These are phyloP conservation scores for Populus simonii DNA, from an alignment of 345 rosid genomes.

Conservation along the genomic window DNA sequence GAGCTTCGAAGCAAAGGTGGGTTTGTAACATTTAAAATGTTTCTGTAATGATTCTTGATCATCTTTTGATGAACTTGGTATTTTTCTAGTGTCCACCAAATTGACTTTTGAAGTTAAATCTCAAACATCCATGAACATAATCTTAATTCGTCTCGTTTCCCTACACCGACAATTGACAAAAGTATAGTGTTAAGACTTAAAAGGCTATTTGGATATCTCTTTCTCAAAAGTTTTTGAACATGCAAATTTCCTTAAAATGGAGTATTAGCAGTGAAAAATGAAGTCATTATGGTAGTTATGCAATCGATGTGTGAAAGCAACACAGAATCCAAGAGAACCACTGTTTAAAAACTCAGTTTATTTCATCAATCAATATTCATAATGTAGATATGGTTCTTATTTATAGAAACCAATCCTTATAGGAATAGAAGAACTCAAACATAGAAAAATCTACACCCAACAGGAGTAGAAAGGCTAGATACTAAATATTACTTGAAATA, in stretches of 20 bases:
- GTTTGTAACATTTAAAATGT: background rate
- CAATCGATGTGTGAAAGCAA: background rate
- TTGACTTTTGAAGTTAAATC: background rate
- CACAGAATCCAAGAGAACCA: background rate
- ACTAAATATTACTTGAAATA: background rate
- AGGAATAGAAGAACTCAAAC: background rate
- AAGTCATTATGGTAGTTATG: background rate
- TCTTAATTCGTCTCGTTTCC: background rate
- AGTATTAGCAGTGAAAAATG: background rate
- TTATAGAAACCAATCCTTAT: background rate
- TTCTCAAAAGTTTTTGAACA: background rate
- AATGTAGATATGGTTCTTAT: background rate
- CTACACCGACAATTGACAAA: background rate
- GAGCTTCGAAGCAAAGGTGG: conserved; percentile 30
- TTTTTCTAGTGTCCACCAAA: background rate
- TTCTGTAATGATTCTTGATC: background rate
- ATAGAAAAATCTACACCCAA: background rate
- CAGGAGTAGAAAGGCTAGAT: background rate
- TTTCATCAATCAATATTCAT: background rate
- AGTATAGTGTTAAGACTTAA: background rate
- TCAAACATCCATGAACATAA: background rate
- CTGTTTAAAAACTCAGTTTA: background rate
- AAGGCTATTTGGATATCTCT: background rate
- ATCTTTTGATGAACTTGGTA: background rate
- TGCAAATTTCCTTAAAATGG: background rate